Conservation (phyloP, 495 filamentous ascomycete species). For the Penicillium mononematosum region DNA sequence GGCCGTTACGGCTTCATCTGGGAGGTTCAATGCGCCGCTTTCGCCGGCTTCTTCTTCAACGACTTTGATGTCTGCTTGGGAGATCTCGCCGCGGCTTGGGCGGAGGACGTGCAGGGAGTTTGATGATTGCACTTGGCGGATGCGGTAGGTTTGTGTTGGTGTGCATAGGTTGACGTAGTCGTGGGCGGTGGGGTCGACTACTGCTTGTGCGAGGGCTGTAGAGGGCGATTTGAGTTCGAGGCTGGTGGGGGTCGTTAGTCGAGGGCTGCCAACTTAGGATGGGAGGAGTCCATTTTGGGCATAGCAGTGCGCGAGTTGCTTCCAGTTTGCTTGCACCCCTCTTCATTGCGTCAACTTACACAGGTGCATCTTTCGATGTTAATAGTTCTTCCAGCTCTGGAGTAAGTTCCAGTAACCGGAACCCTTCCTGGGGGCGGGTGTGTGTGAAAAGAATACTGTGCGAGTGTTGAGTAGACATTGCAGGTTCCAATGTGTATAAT, state of each 20-base stretch:
- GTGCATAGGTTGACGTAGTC: slow-evolving; percentile 75
- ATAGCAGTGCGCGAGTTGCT: background rate
- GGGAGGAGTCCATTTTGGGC: background rate
- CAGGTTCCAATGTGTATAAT: slow-evolving; percentile 1
- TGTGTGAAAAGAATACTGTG: slow-evolving; percentile 63
- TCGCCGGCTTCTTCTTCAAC: slow-evolving; percentile 28
- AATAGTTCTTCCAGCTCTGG: slow-evolving; percentile 68
- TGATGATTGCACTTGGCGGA: slow-evolving; percentile 89
- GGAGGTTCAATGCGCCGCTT: slow-evolving; percentile 32
- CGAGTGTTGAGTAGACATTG: slow-evolving; percentile 62
- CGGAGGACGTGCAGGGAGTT: slow-evolving; percentile 75
- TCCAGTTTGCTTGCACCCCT: background rate
- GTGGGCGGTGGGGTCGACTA: slow-evolving; percentile 34
- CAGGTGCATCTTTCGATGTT: slow-evolving; percentile 56
- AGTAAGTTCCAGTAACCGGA: slow-evolving; percentile 80
- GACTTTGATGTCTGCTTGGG: slow-evolving; percentile 33
- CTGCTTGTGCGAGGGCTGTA: slow-evolving; percentile 24
- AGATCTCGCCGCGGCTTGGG: slow-evolving; percentile 43
- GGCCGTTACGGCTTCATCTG: slow-evolving; percentile 47
- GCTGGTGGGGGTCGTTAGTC: slow-evolving; percentile 46
- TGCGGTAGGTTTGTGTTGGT: slow-evolving; percentile 64
- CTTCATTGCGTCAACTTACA: slow-evolving; percentile 48
- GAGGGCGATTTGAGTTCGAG: slow-evolving; percentile 62
- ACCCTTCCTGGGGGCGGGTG: slow-evolving; percentile 56
- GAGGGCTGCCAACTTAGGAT: background rate